These are phyloP conservation scores for Teratosphaeria destructans DNA, from an alignment of 2,329 filamentous ascomycete genomes.

Conservation along the genomic window DNA sequence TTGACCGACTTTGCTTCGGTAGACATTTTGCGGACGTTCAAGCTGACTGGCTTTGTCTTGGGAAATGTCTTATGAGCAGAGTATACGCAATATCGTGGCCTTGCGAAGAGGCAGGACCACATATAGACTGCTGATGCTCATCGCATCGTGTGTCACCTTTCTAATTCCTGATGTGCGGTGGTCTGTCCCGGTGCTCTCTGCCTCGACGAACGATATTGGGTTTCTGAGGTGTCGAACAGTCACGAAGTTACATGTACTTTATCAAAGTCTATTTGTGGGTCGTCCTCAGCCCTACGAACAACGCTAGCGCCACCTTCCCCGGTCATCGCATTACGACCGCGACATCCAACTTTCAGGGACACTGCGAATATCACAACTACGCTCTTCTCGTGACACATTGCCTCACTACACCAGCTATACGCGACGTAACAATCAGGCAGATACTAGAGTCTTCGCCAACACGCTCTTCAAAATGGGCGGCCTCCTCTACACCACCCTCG, in stretches of 20 bases:
- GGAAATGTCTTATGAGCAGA: neutral
- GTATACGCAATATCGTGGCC: neutral
- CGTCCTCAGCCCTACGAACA: neutral
- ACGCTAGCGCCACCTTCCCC: neutral
- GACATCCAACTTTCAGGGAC: neutral
- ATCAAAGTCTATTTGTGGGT: neutral
- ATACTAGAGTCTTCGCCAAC: neutral
- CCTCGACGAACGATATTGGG: neutral
- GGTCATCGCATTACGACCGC: neutral
- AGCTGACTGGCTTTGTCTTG: neutral
- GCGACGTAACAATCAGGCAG: neutral
- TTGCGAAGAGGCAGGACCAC: neutral
- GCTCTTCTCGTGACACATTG: neutral
- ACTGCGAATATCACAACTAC: neutral
- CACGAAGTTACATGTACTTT: no score
- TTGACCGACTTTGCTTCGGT: conserved; percentile 42
- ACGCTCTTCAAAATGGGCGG: neutral
- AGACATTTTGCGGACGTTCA: neutral
- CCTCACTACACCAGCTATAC: neutral
- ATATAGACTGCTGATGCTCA: neutral
- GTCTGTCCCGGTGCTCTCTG: neutral
- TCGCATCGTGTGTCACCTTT: neutral
- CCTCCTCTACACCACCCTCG: conserved; percentile 21
- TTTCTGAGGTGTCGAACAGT: neutral
- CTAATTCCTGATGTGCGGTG: neutral